phyloP scores from a whole-genome alignment of 192 early-diverging fungal genomes.

The Coemansia sp. region DNA sequence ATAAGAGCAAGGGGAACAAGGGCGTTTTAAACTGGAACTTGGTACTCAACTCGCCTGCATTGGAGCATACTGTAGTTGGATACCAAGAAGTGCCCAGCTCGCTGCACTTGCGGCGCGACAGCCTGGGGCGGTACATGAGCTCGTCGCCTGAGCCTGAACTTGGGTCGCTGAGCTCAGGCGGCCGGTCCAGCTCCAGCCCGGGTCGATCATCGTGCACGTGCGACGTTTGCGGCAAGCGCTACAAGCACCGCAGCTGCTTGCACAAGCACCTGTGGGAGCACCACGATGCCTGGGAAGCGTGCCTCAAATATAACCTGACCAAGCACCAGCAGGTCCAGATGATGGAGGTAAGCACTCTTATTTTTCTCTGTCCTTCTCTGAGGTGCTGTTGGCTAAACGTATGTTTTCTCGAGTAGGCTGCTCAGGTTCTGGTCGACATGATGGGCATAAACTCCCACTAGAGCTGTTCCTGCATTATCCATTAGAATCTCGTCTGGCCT shows the following conservation, averaged over 20 bases:
- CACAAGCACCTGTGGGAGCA: conserved; percentile 66
- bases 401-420: conserved; percentile 35
- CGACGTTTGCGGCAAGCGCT: conserved; percentile 60
- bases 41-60: not conserved
- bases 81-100: conserved; percentile 20
- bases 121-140: conserved; percentile 41
- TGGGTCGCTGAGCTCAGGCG: conserved; percentile 35
- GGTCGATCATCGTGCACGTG: conserved; percentile 55
- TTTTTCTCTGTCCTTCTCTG: not conserved
- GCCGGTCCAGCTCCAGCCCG: conserved; percentile 46
- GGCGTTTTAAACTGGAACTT: not conserved
- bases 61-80: conserved; percentile 19
- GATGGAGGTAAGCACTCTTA: conserved; percentile 58
- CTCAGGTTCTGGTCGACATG: conserved; percentile 58
- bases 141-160: conserved; percentile 44
- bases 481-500: conserved; percentile 11
- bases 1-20: not conserved
- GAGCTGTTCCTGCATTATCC: conserved; percentile 3
- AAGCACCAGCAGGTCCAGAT: conserved; percentile 69
- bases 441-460: conserved; percentile 37
- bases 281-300: conserved; percentile 63
- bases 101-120: conserved; percentile 24
- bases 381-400: not conserved
- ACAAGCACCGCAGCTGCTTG: conserved; percentile 64
- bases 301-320: conserved; percentile 63